Evolutionary conservation across 2,329 filamentous ascomycete species (phyloP), one percentile per base, ranked within the genome.

Genomic region (Huntiella abstrusa): DNA sequence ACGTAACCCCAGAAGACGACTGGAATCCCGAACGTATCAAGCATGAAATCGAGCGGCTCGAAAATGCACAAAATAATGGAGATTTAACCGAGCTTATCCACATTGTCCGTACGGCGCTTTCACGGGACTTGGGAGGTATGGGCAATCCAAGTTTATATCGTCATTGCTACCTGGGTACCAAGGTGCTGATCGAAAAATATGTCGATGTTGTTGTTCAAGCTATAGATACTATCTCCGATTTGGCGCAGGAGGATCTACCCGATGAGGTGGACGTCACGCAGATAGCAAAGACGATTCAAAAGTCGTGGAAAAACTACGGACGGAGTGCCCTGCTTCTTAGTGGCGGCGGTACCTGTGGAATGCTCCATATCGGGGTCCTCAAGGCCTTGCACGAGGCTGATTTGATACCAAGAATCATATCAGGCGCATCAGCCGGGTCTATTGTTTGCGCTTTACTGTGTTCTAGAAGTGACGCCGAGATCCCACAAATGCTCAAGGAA

Each of bases 321-420:
- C 72, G 85, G 51, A 91, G 80, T 52, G 86, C 84, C 0, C 64
- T 94, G 43, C 66, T 92, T 7, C 66, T 94, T 7, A 92, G 85
- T 4, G 86, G 86, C 5, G 86, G 86, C 2, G 85, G 81, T 1
- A 91, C 86, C 1, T 85, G 92, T 62, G 86, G 86, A 36, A 92
- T 94, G 83, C 83, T 83, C 50, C 86, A 94, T 58, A 81, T 93
- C 46, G 86, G 86, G 1, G 85, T 94, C 2, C 65, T 92, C 46
- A 92, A 92, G 59, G 72, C 80, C 3, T 67, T 94, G 2, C 86
- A 78, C 59, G 77, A 91, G 55, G 70, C 74, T 3, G 72, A 74
- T 5, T 67, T 93, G 10, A 68, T 94, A 2, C 86, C 86, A 3
- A 77, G 84, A 41, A 87, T 93, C 57, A 83, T 93, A 44, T 92